A percentile compares a stretch with the other conserved stretches of the same genome.
These are phyloP conservation scores for Yamadazyma scolyti DNA, from an alignment of 805 yeast genomes.

Conservation along the genomic window DNA sequence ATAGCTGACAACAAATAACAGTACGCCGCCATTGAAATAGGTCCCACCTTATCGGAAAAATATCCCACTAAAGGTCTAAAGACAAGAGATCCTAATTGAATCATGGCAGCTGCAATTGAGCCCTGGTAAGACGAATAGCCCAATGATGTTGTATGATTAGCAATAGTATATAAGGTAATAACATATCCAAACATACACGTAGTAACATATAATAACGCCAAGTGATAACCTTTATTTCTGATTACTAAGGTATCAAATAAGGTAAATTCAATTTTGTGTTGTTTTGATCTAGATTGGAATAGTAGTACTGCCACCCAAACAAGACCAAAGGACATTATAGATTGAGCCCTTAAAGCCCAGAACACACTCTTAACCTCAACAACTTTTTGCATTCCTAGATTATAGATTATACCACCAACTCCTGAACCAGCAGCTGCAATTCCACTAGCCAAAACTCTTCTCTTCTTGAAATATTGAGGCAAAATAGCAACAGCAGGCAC, in stretches of 20 bases:
- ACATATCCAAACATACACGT: slow-evolving; percentile 60
- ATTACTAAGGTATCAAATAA: slow-evolving; percentile 40
- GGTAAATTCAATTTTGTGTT: slow-evolving; percentile 20
- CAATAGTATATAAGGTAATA: slow-evolving; percentile 53
- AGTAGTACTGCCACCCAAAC: slow-evolving; percentile 19
- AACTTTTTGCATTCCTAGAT: slow-evolving; percentile 46
- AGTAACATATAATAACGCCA: slow-evolving; percentile 33
- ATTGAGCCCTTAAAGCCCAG: slow-evolving; percentile 53
- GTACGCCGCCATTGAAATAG: slow-evolving; percentile 39
- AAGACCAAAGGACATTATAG: slow-evolving; percentile 30
- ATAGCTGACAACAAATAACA: slow-evolving; percentile 24
- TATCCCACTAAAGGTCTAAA: slow-evolving; percentile 58
- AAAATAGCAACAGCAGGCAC: slow-evolving; percentile 57
- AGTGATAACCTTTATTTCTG: slow-evolving; percentile 34
- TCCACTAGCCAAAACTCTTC: slow-evolving; percentile 52
- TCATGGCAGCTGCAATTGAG: slow-evolving; percentile 56
- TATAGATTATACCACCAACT: slow-evolving; percentile 48
- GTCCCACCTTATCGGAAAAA: slow-evolving; percentile 49
- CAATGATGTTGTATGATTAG: slow-evolving; percentile 56
- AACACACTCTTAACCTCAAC: slow-evolving; percentile 31
- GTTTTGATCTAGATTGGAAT: slow-evolving; percentile 14
- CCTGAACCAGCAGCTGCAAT: slow-evolving; percentile 51
- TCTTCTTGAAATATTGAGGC: slow-evolving; percentile 70
- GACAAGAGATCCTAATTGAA: slow-evolving; percentile 50
- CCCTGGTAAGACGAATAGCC: slow-evolving; percentile 57